Evolutionary conservation across 2,329 filamentous ascomycete species (phyloP), one percentile per base, ranked within the genome.

Genomic region (Penicillium decumbens): DNA sequence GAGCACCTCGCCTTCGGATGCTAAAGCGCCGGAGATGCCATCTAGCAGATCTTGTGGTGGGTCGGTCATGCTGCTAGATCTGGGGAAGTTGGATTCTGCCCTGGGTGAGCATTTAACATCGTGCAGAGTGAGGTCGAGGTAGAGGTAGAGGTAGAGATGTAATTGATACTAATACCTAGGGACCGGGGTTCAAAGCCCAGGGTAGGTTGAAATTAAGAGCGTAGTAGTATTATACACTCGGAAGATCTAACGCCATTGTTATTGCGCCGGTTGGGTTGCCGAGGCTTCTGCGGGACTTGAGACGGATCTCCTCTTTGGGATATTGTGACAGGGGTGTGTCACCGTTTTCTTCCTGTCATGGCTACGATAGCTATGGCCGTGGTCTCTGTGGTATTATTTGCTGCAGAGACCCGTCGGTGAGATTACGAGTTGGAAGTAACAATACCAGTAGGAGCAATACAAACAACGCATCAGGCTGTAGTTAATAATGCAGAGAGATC

Each of bases 11-110:
- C 52, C 51, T 28, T 59, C 54, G 32, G 54, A 48, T 4, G 60
- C 62, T 6, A 68, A 57, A n/a, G 55, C 50, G 7, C 65, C 65
- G 2, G 63, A 60, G 12, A 69, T 66, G 7, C 65, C 66, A 48
- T 66, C 60, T 18, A 65, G 53, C 3, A 62, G 53, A 41, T 63
- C 59, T 47, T 59, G 48, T 2, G 57, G 49, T 23, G 53, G 41
- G 15, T 53, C 41, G 39, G 57, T 45, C 58, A 61, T 59, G 45
- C 27, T 29, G 20, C 20, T 28, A 5, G 23, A 12, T n/a, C 2
- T 20, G 18, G n/a, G 27, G 40, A 27, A 25, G 38, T 35, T n/a
- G 9, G 32, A n/a, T 20, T 35, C 32, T 12, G 10, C 28, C 28
- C 10, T 29, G 9, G 28, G 28, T 10, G 28, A 9, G 10, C 28